Base-by-base conservation (phyloP, 352 stramenopile species). In the Phytophthora citricola region DNA sequence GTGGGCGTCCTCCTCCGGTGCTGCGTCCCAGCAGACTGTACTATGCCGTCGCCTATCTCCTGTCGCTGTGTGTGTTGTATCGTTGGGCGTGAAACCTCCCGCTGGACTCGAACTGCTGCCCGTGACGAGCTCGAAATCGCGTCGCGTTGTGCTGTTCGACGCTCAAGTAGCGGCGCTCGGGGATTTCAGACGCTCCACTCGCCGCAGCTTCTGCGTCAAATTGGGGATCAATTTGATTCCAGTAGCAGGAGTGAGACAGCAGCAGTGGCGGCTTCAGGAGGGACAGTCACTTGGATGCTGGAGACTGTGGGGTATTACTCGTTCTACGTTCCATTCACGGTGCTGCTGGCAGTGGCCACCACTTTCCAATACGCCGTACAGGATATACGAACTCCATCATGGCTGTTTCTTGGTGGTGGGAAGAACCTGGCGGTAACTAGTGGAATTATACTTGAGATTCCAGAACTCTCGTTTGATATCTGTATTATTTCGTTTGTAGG, bases 351-450 rank as follows among this genome's bases (percentile, higher is more conserved):
- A 11, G 55, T 74, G 7, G 53, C 72, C 4, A 63, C 17, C 17
- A 22, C 48, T 15, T 43, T 80, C 9, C 53, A 71, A 17, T 10
- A 22, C 8, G 24, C 56, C 2, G 48, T 83, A 14, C 27, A 69
- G 4, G 44, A 52, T 1, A 22, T 47, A 1, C 48, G 41, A n/a
- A 54, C 63, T 1, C 76, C 76, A 4, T 45, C 14, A 1, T 73
- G 63, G 52, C 14, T 84, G 15, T 54, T 67, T 5, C 14, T 74
- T 12, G 47, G 71, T 36, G 64, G 71, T 12, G 76, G 59, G 9
- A 80, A 76, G 31, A 73, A 53, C 10, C 34, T 77, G 34, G 78
- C 72, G 69, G 80, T 85, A 73, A 0, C 55, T 57, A 15, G 4
- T 57, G 24, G 10, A 36, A 36, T 36, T 36, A 1, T 36, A 36